Evolutionary conservation across 2,329 filamentous ascomycete species (phyloP), one percentile per base, ranked within the genome.

Genomic region (Pseudogymnoascus sp.): DNA sequence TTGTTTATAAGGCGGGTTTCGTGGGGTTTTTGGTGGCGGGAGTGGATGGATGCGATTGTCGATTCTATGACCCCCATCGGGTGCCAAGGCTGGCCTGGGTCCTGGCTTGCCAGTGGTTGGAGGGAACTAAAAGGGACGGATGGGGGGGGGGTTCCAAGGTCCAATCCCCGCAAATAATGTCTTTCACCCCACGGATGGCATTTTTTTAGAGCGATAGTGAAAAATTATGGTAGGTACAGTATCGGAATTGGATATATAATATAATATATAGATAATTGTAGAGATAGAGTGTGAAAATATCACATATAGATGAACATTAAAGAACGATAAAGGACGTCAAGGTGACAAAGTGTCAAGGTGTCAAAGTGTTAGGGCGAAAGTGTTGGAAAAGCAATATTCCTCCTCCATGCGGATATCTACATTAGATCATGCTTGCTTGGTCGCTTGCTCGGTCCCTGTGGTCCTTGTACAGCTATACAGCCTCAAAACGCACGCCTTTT

Each of bases 391-490:
- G 46, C 18, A 56, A 34, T 12, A 34, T 34, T 34, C 25, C 46
- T 34, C 25, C 46, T 56, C 25, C 46, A 56, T 56, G 31, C 46
- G 25, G 46, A 56, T 56, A 56, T 56, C 46, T 56, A 56, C 46
- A 56, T 34, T 34, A 4, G 46, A 56, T 49, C 43, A 25, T 59
- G 56, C 25, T 66, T 11, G 49, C 49, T 66, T 11, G 67, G 65
- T 68, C 72, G 28, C 56, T 14, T 59, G 49, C 53, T 36, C 14
- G 18, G 46, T 31, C 8, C 46, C 46, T 34, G 46, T 53, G n/a
- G 46, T 18, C 46, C 46, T 56, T 56, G 25, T 56, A 31, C 46
- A 56, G 23, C 46, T 56, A n/a, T 56, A 31, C 46, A 56, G 23
- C 46, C 46, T 56, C 46, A 34, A 31, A 31, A 11, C 25, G 9